A percentile compares a stretch with the other conserved stretches of the same genome.
phyloP scores from a whole-genome alignment of 2,329 filamentous ascomycete species.

The Cryphonectria nitschkei region DNA sequence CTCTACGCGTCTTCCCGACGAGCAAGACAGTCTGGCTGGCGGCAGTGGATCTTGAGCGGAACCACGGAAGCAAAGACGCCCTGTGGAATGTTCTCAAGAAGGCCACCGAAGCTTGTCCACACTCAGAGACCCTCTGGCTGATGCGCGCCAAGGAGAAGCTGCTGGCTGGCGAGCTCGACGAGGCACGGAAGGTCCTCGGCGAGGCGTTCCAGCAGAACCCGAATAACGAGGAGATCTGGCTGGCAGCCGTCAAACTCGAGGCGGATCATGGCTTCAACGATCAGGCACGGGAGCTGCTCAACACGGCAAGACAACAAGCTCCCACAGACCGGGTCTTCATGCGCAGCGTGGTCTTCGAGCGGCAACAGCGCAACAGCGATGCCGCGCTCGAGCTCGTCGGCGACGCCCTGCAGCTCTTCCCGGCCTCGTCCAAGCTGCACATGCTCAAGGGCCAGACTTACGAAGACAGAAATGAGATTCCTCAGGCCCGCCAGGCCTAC shows the following conservation, averaged over 20 bases:
- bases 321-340: conserved; percentile 97
- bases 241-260: conserved; percentile 94
- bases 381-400: conserved; percentile 85
- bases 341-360: conserved; percentile 92
- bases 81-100: conserved; percentile 88
- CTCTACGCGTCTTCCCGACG: conserved; percentile 85
- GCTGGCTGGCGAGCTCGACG: conserved; percentile 85
- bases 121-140: conserved; percentile 92
- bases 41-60: conserved; percentile 87
- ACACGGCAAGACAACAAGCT: conserved; percentile 82
- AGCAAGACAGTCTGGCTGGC: conserved; percentile 89
- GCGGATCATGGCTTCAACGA: conserved; percentile 84
- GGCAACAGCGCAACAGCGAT: conserved; percentile 78
- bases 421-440: conserved; percentile 85
- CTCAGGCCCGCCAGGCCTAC: conserved; percentile 89
- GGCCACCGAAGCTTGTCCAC: conserved; percentile 89
- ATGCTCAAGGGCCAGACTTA: conserved; percentile 99
- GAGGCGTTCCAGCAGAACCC: conserved; percentile 93
- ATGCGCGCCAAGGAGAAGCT: conserved; percentile 94
- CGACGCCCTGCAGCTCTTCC: conserved; percentile 84
- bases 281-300: conserved; percentile 79
- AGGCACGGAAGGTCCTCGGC: conserved; percentile 81
- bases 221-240: conserved; percentile 97
- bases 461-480: conserved; percentile 76
- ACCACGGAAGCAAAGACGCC: conserved; percentile 81